Evolutionary conservation across 768 basidiomycete genomes (phyloP).

Genomic region (Tephrocybe sp.): DNA sequence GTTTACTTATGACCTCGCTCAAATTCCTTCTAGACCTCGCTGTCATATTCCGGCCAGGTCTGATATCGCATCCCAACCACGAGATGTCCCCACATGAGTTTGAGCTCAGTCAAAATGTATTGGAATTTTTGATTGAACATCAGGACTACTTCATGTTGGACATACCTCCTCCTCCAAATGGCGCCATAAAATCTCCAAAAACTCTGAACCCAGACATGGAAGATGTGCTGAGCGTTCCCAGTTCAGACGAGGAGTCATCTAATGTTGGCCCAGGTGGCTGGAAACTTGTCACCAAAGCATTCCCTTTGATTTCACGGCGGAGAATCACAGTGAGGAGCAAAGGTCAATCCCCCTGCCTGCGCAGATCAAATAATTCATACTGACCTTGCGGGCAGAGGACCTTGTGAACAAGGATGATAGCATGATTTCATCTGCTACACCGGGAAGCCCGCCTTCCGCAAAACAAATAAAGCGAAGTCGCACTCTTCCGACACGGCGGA

Average conservation of each 20-base stretch:
- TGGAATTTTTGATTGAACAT: constrained; percentile 95
- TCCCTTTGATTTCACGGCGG: constrained; percentile 46
- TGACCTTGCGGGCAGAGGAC: too few relatives aligned
- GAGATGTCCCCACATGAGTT: constrained; percentile 87
- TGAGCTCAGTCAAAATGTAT: constrained; percentile 80
- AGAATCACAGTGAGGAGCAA: constrained; percentile 53
- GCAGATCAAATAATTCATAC: too few relatives aligned
- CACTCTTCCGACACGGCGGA: constrained; percentile 55
- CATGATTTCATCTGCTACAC: too few relatives aligned
- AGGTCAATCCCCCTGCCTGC: constrained; percentile 22
- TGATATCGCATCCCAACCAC: constrained; percentile 86
- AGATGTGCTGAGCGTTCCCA: constrained; percentile 40
- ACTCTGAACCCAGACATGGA: constrained; percentile 35
- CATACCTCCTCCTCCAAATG: constrained; percentile 63
- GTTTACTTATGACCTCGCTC: not conserved
- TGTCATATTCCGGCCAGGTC: constrained; percentile 93
- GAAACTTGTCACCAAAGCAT: constrained; percentile 45
- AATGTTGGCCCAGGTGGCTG: constrained; percentile 42
- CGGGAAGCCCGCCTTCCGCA: too few relatives aligned
- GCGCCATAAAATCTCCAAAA: constrained; percentile 10
- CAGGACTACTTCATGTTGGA: constrained; percentile 95
- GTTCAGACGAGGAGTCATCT: constrained; percentile 48
- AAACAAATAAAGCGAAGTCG: constrained; percentile 49
- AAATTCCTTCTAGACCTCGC: constrained; percentile 68
- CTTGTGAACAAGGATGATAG: too few relatives aligned